Evolutionary conservation across 257 asterid species (phyloP).

Genomic region (Nicotiana tabacum): DNA sequence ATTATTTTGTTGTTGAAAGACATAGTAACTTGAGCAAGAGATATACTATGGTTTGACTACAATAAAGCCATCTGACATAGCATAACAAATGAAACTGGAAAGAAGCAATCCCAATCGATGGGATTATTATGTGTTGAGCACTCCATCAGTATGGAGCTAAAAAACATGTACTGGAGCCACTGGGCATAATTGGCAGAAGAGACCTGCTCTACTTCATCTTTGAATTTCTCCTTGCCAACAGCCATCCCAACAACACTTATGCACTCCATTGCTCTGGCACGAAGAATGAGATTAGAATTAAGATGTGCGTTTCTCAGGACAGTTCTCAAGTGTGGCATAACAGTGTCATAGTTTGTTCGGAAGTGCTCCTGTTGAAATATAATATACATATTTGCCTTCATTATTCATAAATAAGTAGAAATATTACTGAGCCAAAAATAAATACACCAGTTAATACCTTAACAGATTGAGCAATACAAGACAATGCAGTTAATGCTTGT

Average conservation of each 20-base stretch:
- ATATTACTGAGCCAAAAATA: neutral
- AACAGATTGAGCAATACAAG: slow-evolving; percentile 85
- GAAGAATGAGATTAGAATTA: slow-evolving; percentile 74
- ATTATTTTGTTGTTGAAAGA: too few species aligned
- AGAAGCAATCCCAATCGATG: too few species aligned
- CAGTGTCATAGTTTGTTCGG: slow-evolving; percentile 71
- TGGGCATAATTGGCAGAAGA: neutral
- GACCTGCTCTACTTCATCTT: slow-evolving; percentile 82
- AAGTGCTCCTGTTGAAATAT: slow-evolving; percentile 53
- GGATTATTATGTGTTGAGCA: too few species aligned
- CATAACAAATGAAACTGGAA: too few species aligned
- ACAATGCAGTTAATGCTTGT: slow-evolving; percentile 84
- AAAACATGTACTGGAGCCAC: too few species aligned
- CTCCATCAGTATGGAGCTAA: too few species aligned
- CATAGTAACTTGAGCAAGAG: too few species aligned
- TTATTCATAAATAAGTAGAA: neutral
- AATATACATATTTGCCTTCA: slow-evolving; percentile 8
- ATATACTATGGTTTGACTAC: too few species aligned
- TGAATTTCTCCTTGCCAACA: slow-evolving; percentile 78
- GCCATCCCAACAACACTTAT: slow-evolving; percentile 92
- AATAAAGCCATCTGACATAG: too few species aligned
- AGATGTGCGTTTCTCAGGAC: slow-evolving; percentile 70
- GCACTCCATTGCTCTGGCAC: slow-evolving; percentile 33
- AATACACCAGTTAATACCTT: slow-evolving; percentile 42
- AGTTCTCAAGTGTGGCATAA: slow-evolving; percentile 81